Evolutionary conservation across 495 filamentous ascomycete genomes (phyloP).

Genomic region (Peziza echinospora): DNA sequence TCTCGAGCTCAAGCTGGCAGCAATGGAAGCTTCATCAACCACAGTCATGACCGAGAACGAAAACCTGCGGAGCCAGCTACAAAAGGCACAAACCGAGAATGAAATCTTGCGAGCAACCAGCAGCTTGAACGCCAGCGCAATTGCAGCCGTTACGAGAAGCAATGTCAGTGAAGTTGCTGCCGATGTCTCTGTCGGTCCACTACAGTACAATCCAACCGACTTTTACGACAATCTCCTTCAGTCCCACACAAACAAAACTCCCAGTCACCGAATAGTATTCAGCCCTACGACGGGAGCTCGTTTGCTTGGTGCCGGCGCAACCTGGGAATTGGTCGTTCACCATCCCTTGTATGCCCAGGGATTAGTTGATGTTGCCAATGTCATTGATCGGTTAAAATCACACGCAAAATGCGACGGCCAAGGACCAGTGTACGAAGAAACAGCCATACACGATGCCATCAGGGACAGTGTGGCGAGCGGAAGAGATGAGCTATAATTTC

Average conservation of each 20-base stretch:
- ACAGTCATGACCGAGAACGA: constrained; percentile 72
- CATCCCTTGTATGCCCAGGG: constrained; percentile 64
- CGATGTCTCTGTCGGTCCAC: constrained; percentile 37
- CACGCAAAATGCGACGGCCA: constrained; percentile 73
- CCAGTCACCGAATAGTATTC: constrained; percentile 46
- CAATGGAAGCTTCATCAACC: constrained; percentile 31
- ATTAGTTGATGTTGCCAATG: constrained; percentile 60
- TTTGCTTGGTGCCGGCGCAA: constrained; percentile 55
- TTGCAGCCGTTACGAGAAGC: constrained; percentile 5
- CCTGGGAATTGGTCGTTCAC: constrained; percentile 77
- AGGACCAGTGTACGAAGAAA: constrained; percentile 74
- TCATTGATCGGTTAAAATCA: constrained; percentile 52
- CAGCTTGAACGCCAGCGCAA: constrained; percentile 10
- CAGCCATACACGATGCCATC: constrained; percentile 49
- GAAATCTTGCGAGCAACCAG: constrained; percentile 15
- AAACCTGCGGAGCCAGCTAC: constrained; percentile 39
- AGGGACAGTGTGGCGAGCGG: constrained; percentile 51
- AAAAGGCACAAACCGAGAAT: constrained; percentile 20
- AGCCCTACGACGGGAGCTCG: constrained; percentile 46
- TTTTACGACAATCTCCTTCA: constrained; percentile 27
- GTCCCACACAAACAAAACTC: constrained; percentile 35
- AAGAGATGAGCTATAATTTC: constrained; percentile 44
- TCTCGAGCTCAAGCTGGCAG: constrained; percentile 65
- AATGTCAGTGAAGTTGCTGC: not conserved
- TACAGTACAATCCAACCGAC: constrained; percentile 52